phyloP scores from a whole-genome alignment of 2,329 filamentous ascomycete species.

The Botrytis deweyae region DNA sequence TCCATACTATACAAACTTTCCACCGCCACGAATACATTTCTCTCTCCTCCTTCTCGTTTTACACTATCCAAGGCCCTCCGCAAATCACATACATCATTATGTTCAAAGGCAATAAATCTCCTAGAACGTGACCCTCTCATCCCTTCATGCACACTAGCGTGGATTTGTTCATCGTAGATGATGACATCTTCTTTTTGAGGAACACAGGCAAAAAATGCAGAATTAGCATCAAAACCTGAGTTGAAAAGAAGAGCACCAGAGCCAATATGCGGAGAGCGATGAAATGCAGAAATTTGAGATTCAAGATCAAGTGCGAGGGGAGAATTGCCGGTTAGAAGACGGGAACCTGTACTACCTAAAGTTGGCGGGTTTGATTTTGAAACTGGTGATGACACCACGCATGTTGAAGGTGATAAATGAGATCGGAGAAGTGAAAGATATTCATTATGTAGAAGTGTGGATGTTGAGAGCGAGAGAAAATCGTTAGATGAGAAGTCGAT shows the following conservation, averaged over 20 bases:
- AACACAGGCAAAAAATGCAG: slow-evolving; percentile 50
- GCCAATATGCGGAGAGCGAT: slow-evolving; percentile 58
- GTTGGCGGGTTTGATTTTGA: neutral
- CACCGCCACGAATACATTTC: slow-evolving; percentile 43
- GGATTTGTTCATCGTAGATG: slow-evolving; percentile 64
- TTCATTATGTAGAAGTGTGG: slow-evolving; percentile 22
- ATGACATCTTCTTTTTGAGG: slow-evolving; percentile 55
- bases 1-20: slow-evolving; percentile 51
- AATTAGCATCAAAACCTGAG: slow-evolving; percentile 56
- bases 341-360: slow-evolving; percentile 50
- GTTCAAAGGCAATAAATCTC: slow-evolving; percentile 51
- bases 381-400: too few species aligned
- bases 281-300: slow-evolving; percentile 56
- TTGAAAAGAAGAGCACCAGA: slow-evolving; percentile 59
- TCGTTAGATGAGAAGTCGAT: slow-evolving; percentile 44
- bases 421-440: slow-evolving; percentile 27
- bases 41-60: slow-evolving; percentile 29
- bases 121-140: slow-evolving; percentile 42
- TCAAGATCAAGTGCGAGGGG: slow-evolving; percentile 59
- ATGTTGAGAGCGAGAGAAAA: slow-evolving; percentile 34
- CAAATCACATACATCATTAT: slow-evolving; percentile 50
- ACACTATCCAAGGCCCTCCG: slow-evolving; percentile 36
- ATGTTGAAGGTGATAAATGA: neutral
- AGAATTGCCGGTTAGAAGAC: slow-evolving; percentile 66
- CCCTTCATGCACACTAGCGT: slow-evolving; percentile 60